Evolutionary conservation across 345 rosid species (phyloP).

Genomic region (Rhodamnia argentea): DNA sequence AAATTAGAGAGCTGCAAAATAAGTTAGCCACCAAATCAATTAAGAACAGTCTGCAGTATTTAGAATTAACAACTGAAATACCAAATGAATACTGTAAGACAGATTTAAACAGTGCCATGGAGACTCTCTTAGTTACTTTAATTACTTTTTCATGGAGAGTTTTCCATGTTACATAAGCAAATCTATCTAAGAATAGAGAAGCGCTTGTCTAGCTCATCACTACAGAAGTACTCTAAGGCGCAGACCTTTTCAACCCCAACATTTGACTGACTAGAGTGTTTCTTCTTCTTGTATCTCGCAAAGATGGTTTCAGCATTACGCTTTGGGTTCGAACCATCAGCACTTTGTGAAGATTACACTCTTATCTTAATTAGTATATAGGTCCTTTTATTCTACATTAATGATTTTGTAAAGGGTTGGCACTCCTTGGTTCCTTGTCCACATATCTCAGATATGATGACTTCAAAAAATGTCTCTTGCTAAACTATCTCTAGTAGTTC

Average conservation of each 20-base stretch:
- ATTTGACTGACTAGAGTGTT: not conserved
- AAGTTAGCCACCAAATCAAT: not conserved
- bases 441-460: not conserved
- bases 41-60: not conserved
- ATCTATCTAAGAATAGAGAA: not conserved
- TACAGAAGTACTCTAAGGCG: too few relatives aligned
- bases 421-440: not conserved
- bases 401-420: not conserved
- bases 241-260: not conserved
- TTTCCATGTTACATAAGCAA: not conserved
- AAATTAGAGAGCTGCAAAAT: constrained; percentile 54
- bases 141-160: not conserved
- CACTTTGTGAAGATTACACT: not conserved
- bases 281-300: not conserved
- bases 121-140: not conserved
- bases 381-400: not conserved
- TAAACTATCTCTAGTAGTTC: not conserved
- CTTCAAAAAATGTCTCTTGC: not conserved
- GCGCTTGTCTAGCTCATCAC: not conserved
- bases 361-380: not conserved
- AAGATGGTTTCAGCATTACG: not conserved
- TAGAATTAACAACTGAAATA: not conserved
- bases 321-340: not conserved
- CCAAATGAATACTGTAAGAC: not conserved
- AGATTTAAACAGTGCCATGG: not conserved